Percentiles rank a stretch among this genome's conserved stretches.
Evolutionary conservation across 345 rosid genomes (phyloP).

Genomic region (Corchorus olitorius): DNA sequence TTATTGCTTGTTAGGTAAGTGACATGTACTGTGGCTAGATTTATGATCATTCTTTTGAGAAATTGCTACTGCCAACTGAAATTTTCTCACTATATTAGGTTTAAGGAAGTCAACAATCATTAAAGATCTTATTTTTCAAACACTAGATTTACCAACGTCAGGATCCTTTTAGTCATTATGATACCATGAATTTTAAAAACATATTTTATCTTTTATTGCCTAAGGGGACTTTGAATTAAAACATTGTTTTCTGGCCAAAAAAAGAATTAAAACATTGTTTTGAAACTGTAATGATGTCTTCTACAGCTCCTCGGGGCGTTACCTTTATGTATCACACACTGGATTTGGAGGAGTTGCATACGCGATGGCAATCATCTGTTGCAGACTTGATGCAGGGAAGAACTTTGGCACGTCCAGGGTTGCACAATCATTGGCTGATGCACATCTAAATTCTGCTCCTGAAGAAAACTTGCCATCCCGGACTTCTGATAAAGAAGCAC

Average conservation of each 20-base stretch:
- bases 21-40: not conserved
- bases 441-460: slow-evolving; percentile 30
- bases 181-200: not conserved
- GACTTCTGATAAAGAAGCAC: slow-evolving; percentile 74
- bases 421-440: slow-evolving; percentile 34
- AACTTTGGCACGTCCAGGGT: slow-evolving; percentile 30
- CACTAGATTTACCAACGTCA: not conserved
- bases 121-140: not conserved
- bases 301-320: slow-evolving; percentile 65
- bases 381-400: slow-evolving; percentile 62
- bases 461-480: slow-evolving; percentile 45
- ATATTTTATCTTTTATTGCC: not conserved
- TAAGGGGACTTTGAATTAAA: not conserved
- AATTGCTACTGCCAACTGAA: not conserved
- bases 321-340: slow-evolving; percentile 89
- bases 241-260: not conserved
- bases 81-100: not conserved
- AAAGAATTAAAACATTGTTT: not conserved
- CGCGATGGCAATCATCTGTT: slow-evolving; percentile 88
- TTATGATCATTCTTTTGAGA: not conserved
- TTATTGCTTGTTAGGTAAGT: not conserved
- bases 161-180: not conserved
- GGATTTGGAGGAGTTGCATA: slow-evolving; percentile 93
- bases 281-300: slow-evolving; percentile 19
- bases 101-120: not conserved